phyloP scores from a whole-genome alignment of 345 rosid species.

The Salix purpurea region DNA sequence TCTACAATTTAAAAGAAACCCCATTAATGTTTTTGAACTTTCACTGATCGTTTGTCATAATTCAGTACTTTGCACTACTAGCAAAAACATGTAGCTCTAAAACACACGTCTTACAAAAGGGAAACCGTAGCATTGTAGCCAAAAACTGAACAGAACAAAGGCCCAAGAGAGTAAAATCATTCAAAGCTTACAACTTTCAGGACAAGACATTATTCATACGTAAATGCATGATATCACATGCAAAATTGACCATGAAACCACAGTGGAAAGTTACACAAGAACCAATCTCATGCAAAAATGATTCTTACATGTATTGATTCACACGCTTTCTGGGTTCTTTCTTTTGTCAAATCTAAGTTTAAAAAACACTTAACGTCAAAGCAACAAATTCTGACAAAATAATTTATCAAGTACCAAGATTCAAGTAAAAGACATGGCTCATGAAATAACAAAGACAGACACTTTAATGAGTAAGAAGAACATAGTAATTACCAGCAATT shows the following conservation, averaged over 20 bases:
- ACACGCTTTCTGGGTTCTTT: neutral
- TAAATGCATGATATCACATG: neutral
- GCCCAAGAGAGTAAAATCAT: neutral
- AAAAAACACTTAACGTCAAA: neutral
- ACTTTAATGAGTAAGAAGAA: neutral
- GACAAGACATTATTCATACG: neutral
- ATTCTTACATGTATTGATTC: neutral
- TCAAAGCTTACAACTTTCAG: neutral
- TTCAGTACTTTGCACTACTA: neutral
- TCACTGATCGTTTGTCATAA: neutral
- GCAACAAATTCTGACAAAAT: neutral
- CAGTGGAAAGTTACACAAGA: neutral
- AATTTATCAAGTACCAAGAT: neutral
- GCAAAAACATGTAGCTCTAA: neutral
- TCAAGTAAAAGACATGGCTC: neutral
- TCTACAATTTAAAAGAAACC: neutral
- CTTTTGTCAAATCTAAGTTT: neutral
- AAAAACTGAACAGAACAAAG: neutral
- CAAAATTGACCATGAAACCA: neutral
- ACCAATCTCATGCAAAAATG: neutral
- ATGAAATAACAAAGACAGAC: neutral
- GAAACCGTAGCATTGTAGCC: neutral
- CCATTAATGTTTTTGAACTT: neutral
- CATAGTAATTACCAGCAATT: neutral
- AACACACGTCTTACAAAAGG: neutral